These are phyloP conservation scores for Polygonum aviculare DNA, from an alignment of 148 eudicot species.

Conservation along the genomic window DNA sequence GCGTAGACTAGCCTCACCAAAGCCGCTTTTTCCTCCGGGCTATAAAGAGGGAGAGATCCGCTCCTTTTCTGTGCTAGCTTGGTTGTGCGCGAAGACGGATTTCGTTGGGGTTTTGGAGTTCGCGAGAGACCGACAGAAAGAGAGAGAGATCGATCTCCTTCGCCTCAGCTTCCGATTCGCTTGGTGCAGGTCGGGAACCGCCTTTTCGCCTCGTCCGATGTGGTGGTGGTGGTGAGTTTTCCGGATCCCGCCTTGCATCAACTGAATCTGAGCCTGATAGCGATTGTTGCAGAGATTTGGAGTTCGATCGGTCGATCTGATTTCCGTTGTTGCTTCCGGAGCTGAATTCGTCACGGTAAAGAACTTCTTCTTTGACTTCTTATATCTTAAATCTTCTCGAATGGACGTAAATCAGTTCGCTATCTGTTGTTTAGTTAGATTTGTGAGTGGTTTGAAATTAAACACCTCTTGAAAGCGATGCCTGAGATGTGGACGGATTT, in stretches of 20 bases:
- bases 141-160: slow-evolving; percentile 5
- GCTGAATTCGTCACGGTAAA: not conserved
- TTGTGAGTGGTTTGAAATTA: not conserved
- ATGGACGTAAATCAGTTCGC: not conserved
- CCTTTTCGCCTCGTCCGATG: slow-evolving; percentile 18
- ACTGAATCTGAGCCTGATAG: slow-evolving; percentile 55
- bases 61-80: not conserved
- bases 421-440: not conserved
- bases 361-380: not conserved
- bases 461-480: not conserved
- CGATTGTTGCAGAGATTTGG: slow-evolving; percentile 12
- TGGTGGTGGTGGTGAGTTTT: not conserved
- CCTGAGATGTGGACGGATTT: not conserved
- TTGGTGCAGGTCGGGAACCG: slow-evolving; percentile 99
- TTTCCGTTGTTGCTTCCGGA: not conserved
- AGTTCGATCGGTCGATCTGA: not conserved
- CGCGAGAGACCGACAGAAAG: not conserved
- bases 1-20: not conserved
- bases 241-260: slow-evolving; percentile 71
- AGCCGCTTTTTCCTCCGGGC: slow-evolving; percentile 1
- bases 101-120: not conserved
- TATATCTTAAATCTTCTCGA: not conserved
- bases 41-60: not conserved
- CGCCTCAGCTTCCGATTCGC: slow-evolving; percentile 84
- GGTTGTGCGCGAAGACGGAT: slow-evolving; percentile 7